These are phyloP conservation scores for Helicocarpus griseus DNA, from an alignment of 2,329 filamentous ascomycete genomes.

Conservation along the genomic window DNA sequence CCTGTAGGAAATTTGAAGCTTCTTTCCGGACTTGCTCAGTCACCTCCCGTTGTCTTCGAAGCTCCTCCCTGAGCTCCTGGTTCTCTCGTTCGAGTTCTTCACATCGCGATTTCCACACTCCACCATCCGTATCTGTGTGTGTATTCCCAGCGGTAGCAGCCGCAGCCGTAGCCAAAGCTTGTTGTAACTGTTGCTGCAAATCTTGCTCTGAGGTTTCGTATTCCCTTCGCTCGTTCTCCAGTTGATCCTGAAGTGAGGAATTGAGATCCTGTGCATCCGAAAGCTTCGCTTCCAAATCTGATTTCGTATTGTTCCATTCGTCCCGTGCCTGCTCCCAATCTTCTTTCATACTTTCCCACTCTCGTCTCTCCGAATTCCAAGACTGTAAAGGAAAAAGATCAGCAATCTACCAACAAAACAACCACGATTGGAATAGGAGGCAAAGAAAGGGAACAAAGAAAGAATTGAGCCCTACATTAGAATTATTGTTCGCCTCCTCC, in stretches of 20 bases:
- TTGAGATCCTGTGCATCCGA: conserved; percentile 67
- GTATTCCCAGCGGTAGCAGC: not conserved
- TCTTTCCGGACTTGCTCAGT: conserved; percentile 81
- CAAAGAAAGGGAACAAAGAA: not conserved
- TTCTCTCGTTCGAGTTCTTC: conserved; percentile 52
- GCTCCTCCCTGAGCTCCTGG: conserved; percentile 53
- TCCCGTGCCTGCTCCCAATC: conserved; percentile 51
- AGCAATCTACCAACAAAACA: conserved; percentile 3
- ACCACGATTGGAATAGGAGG: no score
- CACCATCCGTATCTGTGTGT: conserved; percentile 29
- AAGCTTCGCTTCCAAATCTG: conserved; percentile 62
- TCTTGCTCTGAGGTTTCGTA: conserved; percentile 55
- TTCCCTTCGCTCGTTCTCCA: conserved; percentile 62
- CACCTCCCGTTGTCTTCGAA: conserved; percentile 66
- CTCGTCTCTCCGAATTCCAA: conserved; percentile 55
- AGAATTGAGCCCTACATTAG: conserved; percentile 27
- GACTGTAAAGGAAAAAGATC: conserved; percentile 23
- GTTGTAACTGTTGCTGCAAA: conserved; percentile 54
- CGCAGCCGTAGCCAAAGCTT: conserved; percentile 5
- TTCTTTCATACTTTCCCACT: conserved; percentile 51
- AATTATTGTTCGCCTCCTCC: conserved; percentile 47
- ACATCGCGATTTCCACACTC: conserved; percentile 53
- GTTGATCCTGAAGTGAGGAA: conserved; percentile 65
- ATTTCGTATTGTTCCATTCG: conserved; percentile 52
- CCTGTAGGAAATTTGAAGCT: conserved; percentile 70